Conservation (phyloP, 2,329 filamentous ascomycete genomes). For the Colletotrichum chrysophilum region DNA sequence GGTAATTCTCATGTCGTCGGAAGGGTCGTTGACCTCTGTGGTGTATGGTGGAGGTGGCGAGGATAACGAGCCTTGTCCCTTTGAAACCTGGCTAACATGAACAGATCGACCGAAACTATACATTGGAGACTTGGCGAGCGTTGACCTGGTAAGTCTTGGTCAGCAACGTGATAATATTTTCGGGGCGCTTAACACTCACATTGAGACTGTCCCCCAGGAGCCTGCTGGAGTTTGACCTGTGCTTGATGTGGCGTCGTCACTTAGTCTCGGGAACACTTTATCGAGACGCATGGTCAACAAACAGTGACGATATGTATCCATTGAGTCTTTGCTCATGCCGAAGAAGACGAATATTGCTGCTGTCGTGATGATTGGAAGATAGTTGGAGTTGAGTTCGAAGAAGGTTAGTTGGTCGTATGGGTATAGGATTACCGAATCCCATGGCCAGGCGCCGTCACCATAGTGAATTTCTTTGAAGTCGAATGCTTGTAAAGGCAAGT, state of each 20-base stretch:
- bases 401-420: conserved; percentile 46
- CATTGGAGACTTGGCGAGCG: background rate
- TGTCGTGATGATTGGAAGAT: conserved; percentile 52
- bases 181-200: background rate
- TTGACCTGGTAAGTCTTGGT: background rate
- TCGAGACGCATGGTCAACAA: conserved; percentile 48
- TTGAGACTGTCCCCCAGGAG: background rate
- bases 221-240: background rate
- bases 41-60: background rate
- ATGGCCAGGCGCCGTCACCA: conserved; percentile 41
- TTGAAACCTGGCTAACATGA: background rate
- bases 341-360: conserved; percentile 59
- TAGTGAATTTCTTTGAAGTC: conserved; percentile 48
- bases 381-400: conserved; percentile 49
- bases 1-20: background rate
- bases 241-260: conserved; percentile 29
- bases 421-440: conserved; percentile 52
- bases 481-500: conserved; percentile 36
- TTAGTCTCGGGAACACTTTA: conserved; percentile 45
- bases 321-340: conserved; percentile 58
- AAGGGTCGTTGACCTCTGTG: too few species aligned
- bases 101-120: background rate
- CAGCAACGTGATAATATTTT: background rate
- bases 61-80: background rate
- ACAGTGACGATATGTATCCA: conserved; percentile 50